Conservation (phyloP, 2,329 filamentous ascomycete genomes). For the Trichoderma asperellum region DNA sequence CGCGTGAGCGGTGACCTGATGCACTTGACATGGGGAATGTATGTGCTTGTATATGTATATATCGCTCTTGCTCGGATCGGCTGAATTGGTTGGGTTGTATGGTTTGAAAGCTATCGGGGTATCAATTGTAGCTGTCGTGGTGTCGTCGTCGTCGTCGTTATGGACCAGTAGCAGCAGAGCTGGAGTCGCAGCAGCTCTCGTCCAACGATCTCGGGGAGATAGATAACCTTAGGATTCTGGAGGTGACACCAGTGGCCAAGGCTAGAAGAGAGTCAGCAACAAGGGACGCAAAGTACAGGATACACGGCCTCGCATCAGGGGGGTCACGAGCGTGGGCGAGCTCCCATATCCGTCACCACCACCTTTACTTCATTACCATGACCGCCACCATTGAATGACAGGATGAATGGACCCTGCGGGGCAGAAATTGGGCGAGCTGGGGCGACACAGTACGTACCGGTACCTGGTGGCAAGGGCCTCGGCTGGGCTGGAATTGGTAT, state of each 20-base stretch:
- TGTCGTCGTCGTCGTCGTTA: background rate
- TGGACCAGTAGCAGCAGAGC: slow-evolving; percentile 20
- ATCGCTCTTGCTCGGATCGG: background rate
- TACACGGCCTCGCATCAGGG: slow-evolving; percentile 13
- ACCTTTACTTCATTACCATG: slow-evolving; percentile 12
- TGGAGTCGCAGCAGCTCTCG: background rate
- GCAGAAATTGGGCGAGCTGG: slow-evolving; percentile 11
- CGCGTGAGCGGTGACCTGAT: slow-evolving; percentile 38
- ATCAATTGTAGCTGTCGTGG: slow-evolving; percentile 11
- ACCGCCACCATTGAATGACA: slow-evolving; percentile 7
- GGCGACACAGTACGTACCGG: slow-evolving; percentile 22
- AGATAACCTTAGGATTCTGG: slow-evolving; percentile 20
- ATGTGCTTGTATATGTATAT: background rate
- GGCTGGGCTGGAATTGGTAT: background rate
- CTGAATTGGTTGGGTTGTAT: slow-evolving; percentile 8
- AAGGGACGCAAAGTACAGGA: slow-evolving; percentile 13
- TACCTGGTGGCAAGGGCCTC: slow-evolving; percentile 13
- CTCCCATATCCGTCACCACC: slow-evolving; percentile 24
- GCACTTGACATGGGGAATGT: slow-evolving; percentile 37
- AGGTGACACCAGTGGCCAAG: slow-evolving; percentile 19
- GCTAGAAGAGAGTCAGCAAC: slow-evolving; percentile 15
- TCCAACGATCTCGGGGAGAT: slow-evolving; percentile 20
- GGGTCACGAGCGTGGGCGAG: slow-evolving; percentile 26
- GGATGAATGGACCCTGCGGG: slow-evolving; percentile 27
- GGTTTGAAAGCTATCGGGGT: background rate